Conservation (phyloP, 2,329 filamentous ascomycete species). For the Penicillium sp. region DNA sequence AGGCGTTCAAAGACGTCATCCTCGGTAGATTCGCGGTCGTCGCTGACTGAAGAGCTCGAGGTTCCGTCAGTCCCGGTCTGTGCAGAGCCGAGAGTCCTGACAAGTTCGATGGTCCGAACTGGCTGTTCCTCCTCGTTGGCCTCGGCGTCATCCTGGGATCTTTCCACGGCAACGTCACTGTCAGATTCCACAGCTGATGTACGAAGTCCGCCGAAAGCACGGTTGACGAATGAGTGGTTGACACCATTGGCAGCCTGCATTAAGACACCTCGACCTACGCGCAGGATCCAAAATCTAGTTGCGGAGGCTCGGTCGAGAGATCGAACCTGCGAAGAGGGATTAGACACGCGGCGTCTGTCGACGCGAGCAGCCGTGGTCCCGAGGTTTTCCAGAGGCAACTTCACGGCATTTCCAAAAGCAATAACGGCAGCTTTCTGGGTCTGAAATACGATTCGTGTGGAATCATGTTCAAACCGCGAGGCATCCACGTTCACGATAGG, state of each 20-base stretch:
- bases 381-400: conserved; percentile 50
- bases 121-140: conserved; percentile 45
- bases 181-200: conserved; percentile 36
- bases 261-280: conserved; percentile 56
- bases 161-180: conserved; percentile 42
- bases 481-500: conserved; percentile 55
- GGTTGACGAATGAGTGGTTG: conserved; percentile 55
- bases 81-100: conserved; percentile 11
- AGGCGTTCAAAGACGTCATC: conserved; percentile 14
- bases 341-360: conserved; percentile 18
- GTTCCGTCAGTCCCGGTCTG: not conserved
- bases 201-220: conserved; percentile 58
- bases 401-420: conserved; percentile 53
- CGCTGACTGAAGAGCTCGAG: not conserved
- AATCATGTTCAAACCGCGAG: conserved; percentile 55
- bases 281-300: conserved; percentile 54
- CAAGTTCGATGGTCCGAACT: conserved; percentile 35
- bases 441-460: conserved; percentile 49
- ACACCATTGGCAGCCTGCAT: conserved; percentile 54
- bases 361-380: conserved; percentile 37
- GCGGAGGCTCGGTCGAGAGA: conserved; percentile 34
- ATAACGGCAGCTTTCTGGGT: conserved; percentile 54
- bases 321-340: conserved; percentile 23
- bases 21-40: not conserved
- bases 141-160: conserved; percentile 48